Percentiles rank a stretch among this genome's conserved stretches.
phyloP scores from a whole-genome alignment of 768 basidiomycete species.

The Leucocoprinus leucothites region DNA sequence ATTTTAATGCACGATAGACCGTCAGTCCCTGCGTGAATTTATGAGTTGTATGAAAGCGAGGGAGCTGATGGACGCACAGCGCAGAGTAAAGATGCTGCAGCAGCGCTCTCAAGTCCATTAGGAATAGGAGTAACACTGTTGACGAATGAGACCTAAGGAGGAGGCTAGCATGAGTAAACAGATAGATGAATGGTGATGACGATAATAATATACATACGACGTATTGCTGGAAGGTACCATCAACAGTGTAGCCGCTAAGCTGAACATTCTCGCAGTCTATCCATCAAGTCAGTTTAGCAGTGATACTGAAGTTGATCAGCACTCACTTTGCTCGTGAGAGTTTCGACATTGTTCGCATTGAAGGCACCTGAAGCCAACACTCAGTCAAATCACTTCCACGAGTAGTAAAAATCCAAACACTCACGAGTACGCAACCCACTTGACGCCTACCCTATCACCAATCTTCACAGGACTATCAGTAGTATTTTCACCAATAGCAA shows the following conservation, averaged over 20 bases:
- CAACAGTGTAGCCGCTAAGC: constrained; percentile 67
- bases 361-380: constrained; percentile 41
- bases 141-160: constrained; percentile 64
- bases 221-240: constrained; percentile 78
- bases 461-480: constrained; percentile 57
- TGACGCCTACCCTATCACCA: constrained; percentile 82
- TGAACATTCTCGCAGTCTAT: constrained; percentile 59
- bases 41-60: not conserved
- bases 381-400: not conserved
- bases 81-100: constrained; percentile 74
- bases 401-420: constrained; percentile 8
- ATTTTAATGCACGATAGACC: constrained; percentile 83
- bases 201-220: constrained; percentile 33
- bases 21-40: constrained; percentile 59
- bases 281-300: not conserved
- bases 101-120: constrained; percentile 56
- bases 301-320: not conserved
- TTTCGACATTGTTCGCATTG: constrained; percentile 75
- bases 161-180: not conserved
- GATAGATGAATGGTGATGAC: not conserved
- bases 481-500: constrained; percentile 74
- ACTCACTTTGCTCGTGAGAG: constrained; percentile 73
- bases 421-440: constrained; percentile 68
- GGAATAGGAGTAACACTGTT: constrained; percentile 81
- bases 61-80: constrained; percentile 44